Evolutionary conservation across 495 filamentous ascomycete species (phyloP), one percentile per base, ranked within the genome.

Genomic region (Xylaria flabelliformis): DNA sequence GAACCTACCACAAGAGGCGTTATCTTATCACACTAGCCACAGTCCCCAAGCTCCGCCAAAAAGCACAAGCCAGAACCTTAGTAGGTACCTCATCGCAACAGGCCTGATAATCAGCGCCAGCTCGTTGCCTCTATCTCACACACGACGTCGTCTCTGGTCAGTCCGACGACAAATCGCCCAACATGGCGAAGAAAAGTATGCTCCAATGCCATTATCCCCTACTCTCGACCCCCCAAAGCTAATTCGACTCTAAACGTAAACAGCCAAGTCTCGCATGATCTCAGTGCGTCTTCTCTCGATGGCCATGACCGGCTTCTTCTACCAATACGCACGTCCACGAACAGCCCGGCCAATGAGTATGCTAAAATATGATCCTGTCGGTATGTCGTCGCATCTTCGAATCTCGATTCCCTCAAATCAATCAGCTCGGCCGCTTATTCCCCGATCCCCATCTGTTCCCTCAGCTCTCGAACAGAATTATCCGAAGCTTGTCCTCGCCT

Each of bases 351-450:
- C 97, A 48, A 88, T 98, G 82, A 95, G 92, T 83, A 97, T 98
- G 94, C 86, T 98, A 74, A 99, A 99, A 85, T 98, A 99, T 81
- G 97, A 99, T 83, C 97, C 97, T 70, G 93, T 99, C 76, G 93
- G 97, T 92, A 93, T 82, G 94, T 85, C 51, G 24, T 64, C 13
- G 56, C 59, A 42, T 29, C 34, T 63, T 44, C 19, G n/a, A 29
- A 12, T 26, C 21, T 19, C 56, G 17, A 41, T 15, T 24, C 29
- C n/a, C 10, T 32, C 41, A 24, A 4, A 29, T 3, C 6, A 12
- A 39, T 29, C 2, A 58, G 58, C 36, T 39, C 34, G 51, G 41
- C 58, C 26, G 10, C 34, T 29, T 21, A 19, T 21, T 29, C 26
- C 8, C 17, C 61, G 17, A 64, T 44, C 10, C 32, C 61, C 34